These are phyloP conservation scores for Schizothecium vesticola DNA, from an alignment of 495 filamentous ascomycete species.

Conservation along the genomic window DNA sequence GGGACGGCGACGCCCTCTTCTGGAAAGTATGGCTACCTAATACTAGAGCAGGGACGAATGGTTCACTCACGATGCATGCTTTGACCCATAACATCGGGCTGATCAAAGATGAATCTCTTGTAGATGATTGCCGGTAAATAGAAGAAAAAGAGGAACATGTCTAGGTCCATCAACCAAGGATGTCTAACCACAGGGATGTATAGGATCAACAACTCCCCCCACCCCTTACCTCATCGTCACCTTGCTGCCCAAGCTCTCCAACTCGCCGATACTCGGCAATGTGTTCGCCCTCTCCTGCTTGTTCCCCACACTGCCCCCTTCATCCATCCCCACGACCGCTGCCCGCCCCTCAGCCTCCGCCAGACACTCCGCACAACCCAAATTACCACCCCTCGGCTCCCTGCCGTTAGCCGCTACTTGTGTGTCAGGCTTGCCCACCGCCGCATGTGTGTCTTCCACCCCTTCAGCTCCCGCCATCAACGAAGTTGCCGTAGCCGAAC, in stretches of 20 bases:
- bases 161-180: background rate
- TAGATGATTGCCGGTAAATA: background rate
- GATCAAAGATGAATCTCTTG: background rate
- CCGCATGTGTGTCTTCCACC: background rate
- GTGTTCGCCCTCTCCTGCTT: background rate
- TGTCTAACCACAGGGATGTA: background rate
- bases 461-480: background rate
- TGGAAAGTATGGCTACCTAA: background rate
- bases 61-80: background rate
- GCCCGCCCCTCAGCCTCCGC: background rate
- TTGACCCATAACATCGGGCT: background rate
- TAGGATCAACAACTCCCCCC: background rate
- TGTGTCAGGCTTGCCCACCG: background rate
- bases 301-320: background rate
- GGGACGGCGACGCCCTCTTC: background rate
- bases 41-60: background rate
- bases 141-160: background rate
- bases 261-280: background rate
- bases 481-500: no score
- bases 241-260: background rate
- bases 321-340: background rate
- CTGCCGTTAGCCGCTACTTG: background rate
- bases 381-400: slow-evolving; percentile 2
- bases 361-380: background rate
- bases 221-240: background rate